Percentiles rank a stretch among this genome's conserved stretches.
These are phyloP conservation scores for Phyllosticta capitalensis DNA, from an alignment of 2,329 filamentous ascomycete species.

Conservation along the genomic window DNA sequence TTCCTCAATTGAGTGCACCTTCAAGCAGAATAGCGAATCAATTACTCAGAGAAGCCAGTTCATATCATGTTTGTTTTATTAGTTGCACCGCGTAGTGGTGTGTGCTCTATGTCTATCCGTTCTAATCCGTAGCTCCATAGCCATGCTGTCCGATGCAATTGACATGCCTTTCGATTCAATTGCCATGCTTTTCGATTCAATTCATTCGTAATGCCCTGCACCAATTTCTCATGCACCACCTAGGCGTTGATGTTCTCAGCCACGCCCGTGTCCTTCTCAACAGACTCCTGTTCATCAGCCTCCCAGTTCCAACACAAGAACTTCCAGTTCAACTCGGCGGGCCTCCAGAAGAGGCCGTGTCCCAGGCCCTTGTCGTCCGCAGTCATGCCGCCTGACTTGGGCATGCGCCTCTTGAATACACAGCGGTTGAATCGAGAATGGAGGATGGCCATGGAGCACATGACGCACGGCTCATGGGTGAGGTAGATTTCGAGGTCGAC, in stretches of 20 bases:
- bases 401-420: constrained; percentile 72
- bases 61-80: not conserved
- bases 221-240: not conserved
- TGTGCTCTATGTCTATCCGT: not conserved
- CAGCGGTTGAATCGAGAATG: constrained; percentile 87
- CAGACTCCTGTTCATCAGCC: not conserved
- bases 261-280: not conserved
- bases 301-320: constrained; percentile 65
- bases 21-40: too few relatives aligned
- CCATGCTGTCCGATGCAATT: not conserved
- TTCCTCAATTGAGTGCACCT: not conserved
- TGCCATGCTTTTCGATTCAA: not conserved
- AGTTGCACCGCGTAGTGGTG: not conserved
- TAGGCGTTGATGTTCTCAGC: constrained; percentile 3
- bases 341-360: constrained; percentile 57
- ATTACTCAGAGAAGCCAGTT: not conserved
- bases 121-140: not conserved
- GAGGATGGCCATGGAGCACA: constrained; percentile 93
- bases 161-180: not conserved
- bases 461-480: constrained; percentile 91
- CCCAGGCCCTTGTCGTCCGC: constrained; percentile 46
- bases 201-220: not conserved
- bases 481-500: constrained; percentile 88
- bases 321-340: constrained; percentile 74
- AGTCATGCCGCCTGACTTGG: constrained; percentile 69